A percentile compares a stretch with the other conserved stretches of the same genome.
These are phyloP conservation scores for Clonostachys rhizophaga DNA, from an alignment of 2,329 filamentous ascomycete species.

Conservation along the genomic window DNA sequence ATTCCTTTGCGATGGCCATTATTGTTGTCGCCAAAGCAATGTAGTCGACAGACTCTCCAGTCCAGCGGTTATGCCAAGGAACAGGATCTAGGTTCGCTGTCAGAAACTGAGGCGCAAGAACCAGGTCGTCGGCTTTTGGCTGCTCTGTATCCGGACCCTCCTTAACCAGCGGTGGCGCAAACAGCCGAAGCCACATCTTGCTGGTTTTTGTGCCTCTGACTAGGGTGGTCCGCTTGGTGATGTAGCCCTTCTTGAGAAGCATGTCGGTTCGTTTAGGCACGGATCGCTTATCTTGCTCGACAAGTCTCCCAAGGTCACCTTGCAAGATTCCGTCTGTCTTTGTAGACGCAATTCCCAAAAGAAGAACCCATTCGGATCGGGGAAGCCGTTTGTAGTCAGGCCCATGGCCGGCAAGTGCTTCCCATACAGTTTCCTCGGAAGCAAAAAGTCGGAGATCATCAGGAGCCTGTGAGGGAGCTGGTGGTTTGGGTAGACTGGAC, in stretches of 20 bases:
- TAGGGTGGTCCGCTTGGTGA: conserved; percentile 55
- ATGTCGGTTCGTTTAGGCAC: conserved; percentile 57
- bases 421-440: conserved; percentile 54
- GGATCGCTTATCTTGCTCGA: conserved; percentile 59
- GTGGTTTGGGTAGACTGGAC: too few species aligned
- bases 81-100: conserved; percentile 46
- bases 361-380: conserved; percentile 52
- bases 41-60: conserved; percentile 53
- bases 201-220: conserved; percentile 57
- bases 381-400: conserved; percentile 55
- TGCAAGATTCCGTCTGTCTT: conserved; percentile 53
- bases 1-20: conserved; percentile 51
- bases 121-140: not conserved
- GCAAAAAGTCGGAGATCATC: conserved; percentile 32
- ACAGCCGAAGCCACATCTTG: conserved; percentile 55
- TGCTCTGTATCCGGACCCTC: not conserved
- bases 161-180: conserved; percentile 37
- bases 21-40: conserved; percentile 51
- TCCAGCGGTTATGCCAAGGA: conserved; percentile 52
- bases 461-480: not conserved
- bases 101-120: conserved; percentile 19
- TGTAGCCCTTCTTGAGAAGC: conserved; percentile 55
- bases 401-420: conserved; percentile 53
- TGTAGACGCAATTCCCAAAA: conserved; percentile 52
- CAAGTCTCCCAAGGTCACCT: conserved; percentile 51